Percentiles rank a stretch among this genome's conserved stretches.
phyloP scores from a whole-genome alignment of 2,329 filamentous ascomycete species.

The Daldinia sp. region DNA sequence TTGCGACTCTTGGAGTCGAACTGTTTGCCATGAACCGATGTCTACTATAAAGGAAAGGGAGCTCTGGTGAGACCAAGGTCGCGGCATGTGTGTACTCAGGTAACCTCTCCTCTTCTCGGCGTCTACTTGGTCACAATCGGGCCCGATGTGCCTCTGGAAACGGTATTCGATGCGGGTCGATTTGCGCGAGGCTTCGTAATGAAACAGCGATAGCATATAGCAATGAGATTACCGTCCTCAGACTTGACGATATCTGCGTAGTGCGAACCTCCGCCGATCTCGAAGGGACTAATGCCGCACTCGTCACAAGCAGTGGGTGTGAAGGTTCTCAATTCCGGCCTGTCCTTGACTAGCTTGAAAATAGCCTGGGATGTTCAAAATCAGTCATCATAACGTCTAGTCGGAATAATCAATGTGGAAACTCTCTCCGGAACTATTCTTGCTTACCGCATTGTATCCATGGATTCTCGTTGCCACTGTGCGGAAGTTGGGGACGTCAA shows the following conservation, averaged over 20 bases:
- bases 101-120: not conserved
- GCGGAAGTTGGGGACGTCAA: not conserved
- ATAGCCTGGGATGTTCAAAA: not conserved
- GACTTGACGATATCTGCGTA: not conserved
- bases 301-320: not conserved
- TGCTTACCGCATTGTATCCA: not conserved
- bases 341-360: not conserved
- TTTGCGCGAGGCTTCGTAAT: not conserved
- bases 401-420: not conserved
- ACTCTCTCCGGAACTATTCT: no score
- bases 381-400: not conserved
- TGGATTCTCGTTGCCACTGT: not conserved
- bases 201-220: not conserved
- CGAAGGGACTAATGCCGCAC: not conserved
- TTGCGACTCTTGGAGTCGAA: not conserved
- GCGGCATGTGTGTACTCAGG: not conserved
- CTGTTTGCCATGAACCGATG: not conserved
- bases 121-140: not conserved
- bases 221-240: not conserved
- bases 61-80: not conserved
- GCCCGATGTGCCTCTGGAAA: not conserved
- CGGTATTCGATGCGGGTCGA: not conserved
- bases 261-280: not conserved
- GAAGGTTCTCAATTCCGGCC: not conserved
- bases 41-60: not conserved